These are phyloP conservation scores for Ballota nigra DNA, from an alignment of 257 asterid genomes.

Conservation along the genomic window DNA sequence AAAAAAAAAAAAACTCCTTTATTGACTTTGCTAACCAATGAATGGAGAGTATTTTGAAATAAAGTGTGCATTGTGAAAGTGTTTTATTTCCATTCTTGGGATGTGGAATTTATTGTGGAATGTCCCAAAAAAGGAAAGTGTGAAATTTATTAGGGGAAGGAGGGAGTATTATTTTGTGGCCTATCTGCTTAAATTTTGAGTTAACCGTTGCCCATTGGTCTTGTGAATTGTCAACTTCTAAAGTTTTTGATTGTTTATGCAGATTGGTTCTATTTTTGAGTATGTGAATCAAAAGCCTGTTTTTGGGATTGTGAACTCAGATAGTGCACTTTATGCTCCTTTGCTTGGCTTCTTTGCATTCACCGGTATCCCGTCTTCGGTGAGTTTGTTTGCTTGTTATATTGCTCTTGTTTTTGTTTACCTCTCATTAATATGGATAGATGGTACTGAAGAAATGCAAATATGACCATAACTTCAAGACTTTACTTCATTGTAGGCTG, in stretches of 20 bases:
- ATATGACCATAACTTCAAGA: not conserved
- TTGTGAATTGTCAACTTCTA: not conserved
- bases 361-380: constrained; percentile 87
- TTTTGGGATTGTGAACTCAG: constrained; percentile 79
- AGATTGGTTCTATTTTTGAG: constrained; percentile 92
- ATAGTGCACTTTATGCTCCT: constrained; percentile 81
- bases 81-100: no score
- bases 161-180: not conserved
- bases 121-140: no score
- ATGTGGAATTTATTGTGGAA: no score
- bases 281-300: constrained; percentile 79
- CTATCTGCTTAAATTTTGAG: not conserved
- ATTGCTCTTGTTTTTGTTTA: not conserved
- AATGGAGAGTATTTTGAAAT: no score
- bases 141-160: no score
- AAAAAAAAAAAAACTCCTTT: no score
- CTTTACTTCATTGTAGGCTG: constrained; percentile 1
- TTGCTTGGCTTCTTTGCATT: constrained; percentile 86
- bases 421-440: not conserved
- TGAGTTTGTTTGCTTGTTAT: constrained; percentile 27
- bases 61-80: no score
- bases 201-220: constrained; percentile 1
- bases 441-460: not conserved
- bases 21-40: no score
- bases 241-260: constrained; percentile 32